These are phyloP conservation scores for Ustilago tritici DNA, from an alignment of 1,284 basidiomycete species.

Conservation along the genomic window DNA sequence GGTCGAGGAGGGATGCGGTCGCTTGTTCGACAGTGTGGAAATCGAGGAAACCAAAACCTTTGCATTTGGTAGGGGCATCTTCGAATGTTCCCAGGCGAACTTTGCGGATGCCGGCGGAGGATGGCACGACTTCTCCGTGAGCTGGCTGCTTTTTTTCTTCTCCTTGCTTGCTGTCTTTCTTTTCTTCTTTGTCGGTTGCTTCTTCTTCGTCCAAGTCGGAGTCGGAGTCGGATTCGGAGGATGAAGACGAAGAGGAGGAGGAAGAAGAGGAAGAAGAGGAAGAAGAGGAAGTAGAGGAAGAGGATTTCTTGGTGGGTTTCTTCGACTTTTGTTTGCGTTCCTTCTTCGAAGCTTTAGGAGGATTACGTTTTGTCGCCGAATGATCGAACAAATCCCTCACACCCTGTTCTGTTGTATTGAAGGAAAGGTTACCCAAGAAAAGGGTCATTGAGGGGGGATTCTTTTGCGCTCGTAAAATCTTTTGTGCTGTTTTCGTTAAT, in stretches of 20 bases:
- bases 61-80: slow-evolving; percentile 85
- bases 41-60: slow-evolving; percentile 93
- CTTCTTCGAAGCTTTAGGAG: slow-evolving; percentile 25
- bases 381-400: slow-evolving; percentile 80
- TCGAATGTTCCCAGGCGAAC: slow-evolving; percentile 94
- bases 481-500: slow-evolving; percentile 82
- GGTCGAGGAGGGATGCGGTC: slow-evolving; percentile 83
- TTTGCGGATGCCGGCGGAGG: slow-evolving; percentile 80
- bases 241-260: slow-evolving; percentile 50
- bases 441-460: slow-evolving; percentile 84
- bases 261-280: slow-evolving; percentile 17
- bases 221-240: slow-evolving; percentile 16
- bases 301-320: slow-evolving; percentile 14
- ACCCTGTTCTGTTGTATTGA: slow-evolving; percentile 80
- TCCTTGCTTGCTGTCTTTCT: slow-evolving; percentile 13
- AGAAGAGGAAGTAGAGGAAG: slow-evolving; percentile 12
- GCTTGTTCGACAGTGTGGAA: slow-evolving; percentile 84
- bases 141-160: not conserved
- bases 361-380: slow-evolving; percentile 45
- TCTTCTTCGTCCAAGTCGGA: slow-evolving; percentile 50
- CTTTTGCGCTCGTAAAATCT: slow-evolving; percentile 83
- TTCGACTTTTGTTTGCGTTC: slow-evolving; percentile 6
- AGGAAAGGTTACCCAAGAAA: slow-evolving; percentile 89
- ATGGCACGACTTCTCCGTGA: slow-evolving; percentile 18
- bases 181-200: slow-evolving; percentile 66